phyloP scores from a whole-genome alignment of 1,139 yeast genomes.

The Diutina pseudorugosa region DNA sequence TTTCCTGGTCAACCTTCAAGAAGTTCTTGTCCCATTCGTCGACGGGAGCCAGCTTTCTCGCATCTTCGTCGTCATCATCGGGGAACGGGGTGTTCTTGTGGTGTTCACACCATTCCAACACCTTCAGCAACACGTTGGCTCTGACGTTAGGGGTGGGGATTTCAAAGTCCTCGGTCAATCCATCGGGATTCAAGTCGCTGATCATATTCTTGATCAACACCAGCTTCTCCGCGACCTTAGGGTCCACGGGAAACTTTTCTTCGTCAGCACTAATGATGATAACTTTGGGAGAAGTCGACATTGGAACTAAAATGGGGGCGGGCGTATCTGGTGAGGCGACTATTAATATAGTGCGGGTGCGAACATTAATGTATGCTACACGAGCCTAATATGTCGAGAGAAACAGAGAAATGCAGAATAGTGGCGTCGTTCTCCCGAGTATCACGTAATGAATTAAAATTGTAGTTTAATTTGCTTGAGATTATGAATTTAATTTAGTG shows the following conservation, averaged over 20 bases:
- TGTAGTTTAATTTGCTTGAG: too few relatives aligned
- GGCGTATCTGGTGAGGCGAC: too few relatives aligned
- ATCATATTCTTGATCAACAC: constrained; percentile 83
- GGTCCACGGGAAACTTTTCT: constrained; percentile 62
- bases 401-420: background rate
- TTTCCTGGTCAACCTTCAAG: constrained; percentile 93
- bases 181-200: constrained; percentile 59
- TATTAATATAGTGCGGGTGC: background rate
- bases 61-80: constrained; percentile 72
- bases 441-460: background rate
- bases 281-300: constrained; percentile 21
- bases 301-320: too few relatives aligned
- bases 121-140: constrained; percentile 77
- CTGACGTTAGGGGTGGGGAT: constrained; percentile 90
- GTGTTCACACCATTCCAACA: constrained; percentile 95
- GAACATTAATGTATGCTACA: background rate
- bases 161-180: constrained; percentile 46
- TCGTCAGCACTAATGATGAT: constrained; percentile 63
- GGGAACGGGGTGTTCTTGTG: constrained; percentile 79
- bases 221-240: constrained; percentile 83
- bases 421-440: background rate
- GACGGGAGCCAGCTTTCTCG: constrained; percentile 55
- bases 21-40: constrained; percentile 97
- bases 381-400: background rate
- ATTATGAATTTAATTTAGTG: too few relatives aligned